Conservation (phyloP, 1,284 basidiomycete genomes). For the Peniophora sp. region DNA sequence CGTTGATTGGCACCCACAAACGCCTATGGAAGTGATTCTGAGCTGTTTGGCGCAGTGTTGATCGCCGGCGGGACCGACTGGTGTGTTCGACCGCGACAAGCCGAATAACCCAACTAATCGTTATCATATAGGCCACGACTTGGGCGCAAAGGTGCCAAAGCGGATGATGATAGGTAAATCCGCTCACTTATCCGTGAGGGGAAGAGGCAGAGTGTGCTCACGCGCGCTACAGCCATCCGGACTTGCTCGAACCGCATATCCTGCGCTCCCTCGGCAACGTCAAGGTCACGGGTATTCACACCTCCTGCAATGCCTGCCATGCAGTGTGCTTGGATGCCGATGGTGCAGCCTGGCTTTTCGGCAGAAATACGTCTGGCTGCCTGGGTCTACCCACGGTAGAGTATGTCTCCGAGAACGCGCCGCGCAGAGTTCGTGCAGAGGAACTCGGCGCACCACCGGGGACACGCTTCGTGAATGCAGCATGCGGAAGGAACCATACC, state of each 20-base stretch:
- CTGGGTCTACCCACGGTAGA: constrained; percentile 50
- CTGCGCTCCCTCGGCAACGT: constrained; percentile 83
- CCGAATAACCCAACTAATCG: constrained; percentile 2
- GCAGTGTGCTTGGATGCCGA: constrained; percentile 68
- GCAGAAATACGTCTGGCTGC: constrained; percentile 61
- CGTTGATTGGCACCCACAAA: neutral
- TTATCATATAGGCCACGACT: constrained; percentile 46
- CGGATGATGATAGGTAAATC: constrained; percentile 31
- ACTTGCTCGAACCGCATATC: constrained; percentile 82
- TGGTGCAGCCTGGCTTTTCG: constrained; percentile 83
- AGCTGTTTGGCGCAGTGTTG: constrained; percentile 44
- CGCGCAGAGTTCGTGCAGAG: constrained; percentile 50
- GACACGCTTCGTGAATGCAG: constrained; percentile 72
- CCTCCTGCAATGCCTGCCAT: constrained; percentile 67
- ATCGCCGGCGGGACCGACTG: constrained; percentile 84
- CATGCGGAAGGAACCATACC: constrained; percentile 77
- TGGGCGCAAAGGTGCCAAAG: constrained; percentile 51
- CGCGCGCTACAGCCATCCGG: constrained; percentile 37
- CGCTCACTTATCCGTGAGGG: neutral
- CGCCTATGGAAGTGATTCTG: neutral
- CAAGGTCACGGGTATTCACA: constrained; percentile 62
- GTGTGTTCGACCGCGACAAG: constrained; percentile 32
- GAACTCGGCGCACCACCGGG: constrained; percentile 55
- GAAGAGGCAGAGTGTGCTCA: neutral
- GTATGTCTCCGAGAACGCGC: constrained; percentile 65